phyloP scores from a whole-genome alignment of 2,329 filamentous ascomycete genomes.

The Kalmusia sp. region DNA sequence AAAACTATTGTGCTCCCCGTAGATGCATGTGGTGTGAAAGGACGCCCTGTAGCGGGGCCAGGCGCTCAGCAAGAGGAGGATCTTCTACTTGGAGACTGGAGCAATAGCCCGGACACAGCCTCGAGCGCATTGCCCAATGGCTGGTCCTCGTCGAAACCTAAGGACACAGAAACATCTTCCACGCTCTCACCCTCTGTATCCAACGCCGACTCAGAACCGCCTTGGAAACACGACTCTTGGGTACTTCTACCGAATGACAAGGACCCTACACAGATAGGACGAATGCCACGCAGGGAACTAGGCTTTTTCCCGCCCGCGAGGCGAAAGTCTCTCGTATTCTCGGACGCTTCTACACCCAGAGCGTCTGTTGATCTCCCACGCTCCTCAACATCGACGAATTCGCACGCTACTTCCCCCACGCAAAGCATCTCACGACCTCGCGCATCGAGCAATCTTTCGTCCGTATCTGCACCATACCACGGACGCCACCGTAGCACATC shows the following conservation, averaged over 20 bases:
- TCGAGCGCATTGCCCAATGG: slow-evolving; percentile 42
- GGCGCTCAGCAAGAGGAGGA: slow-evolving; percentile 47
- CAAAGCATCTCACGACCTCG: slow-evolving; percentile 43
- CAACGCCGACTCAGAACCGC: slow-evolving; percentile 64
- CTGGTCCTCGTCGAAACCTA: slow-evolving; percentile 45
- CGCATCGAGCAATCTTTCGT: slow-evolving; percentile 47
- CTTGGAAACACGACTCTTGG: slow-evolving; percentile 90
- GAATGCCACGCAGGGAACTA: slow-evolving; percentile 79
- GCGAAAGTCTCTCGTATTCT: slow-evolving; percentile 80
- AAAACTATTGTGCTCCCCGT: slow-evolving; percentile 85
- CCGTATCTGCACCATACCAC: slow-evolving; percentile 42
- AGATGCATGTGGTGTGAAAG: slow-evolving; percentile 85
- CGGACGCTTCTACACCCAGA: slow-evolving; percentile 69
- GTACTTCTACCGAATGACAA: slow-evolving; percentile 76
- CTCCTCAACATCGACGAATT: slow-evolving; percentile 45
- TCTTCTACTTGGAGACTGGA: slow-evolving; percentile 41
- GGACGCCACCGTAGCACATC: slow-evolving; percentile 47
- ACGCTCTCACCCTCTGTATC: slow-evolving; percentile 42
- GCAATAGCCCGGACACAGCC: slow-evolving; percentile 24
- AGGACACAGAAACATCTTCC: slow-evolving; percentile 38
- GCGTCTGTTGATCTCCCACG: slow-evolving; percentile 68
- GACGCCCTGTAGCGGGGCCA: slow-evolving; percentile 60
- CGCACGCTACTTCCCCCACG: slow-evolving; percentile 44
- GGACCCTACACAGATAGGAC: slow-evolving; percentile 81
- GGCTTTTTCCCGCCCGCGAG: slow-evolving; percentile 92